Evolutionary conservation across 1,284 basidiomycete genomes (phyloP), one percentile per base, ranked within the genome.

Genomic region (Prillingera fragicola): DNA sequence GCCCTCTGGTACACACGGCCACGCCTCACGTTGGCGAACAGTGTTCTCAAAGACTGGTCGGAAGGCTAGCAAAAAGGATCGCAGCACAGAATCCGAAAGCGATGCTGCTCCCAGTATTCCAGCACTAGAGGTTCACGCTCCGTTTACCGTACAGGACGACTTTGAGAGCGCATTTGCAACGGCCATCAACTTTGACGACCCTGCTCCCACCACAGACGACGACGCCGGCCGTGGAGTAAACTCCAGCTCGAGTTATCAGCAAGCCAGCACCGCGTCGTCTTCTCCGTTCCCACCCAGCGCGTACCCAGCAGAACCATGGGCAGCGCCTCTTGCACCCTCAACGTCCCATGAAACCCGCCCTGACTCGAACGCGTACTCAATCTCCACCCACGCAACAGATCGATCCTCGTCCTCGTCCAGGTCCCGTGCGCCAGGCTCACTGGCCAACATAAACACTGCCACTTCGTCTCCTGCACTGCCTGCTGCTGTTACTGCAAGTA

Each of bases 351-450:
- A 48, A 6, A 37, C 35, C 15, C 45, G 52, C 12, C 45, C 52
- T 8, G 13, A 42, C 25, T 50, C 48, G n/a, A 45, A 48, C 35
- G 42, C 51, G 9, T 54, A 50, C 43, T 54, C 52, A 8, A 39
- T 45, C 6, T 54, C 52, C 3, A 48, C 43, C 13, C 45, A 48
- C 14, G 38, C 28, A 15, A 50, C 48, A 6, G 52, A 50, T 26
- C 45, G 52, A 17, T 50, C 52, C 2, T 54, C 52, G 8, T 42
- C 48, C 0, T 54, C 52, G 21, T 54, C 52, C 7, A 42, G 48
- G 21, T 50, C 48, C 5, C 43, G 41, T 8, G 25, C 32, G 8
- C 46, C 33, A 1, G 38, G 22, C 2, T 23, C 51, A 7, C 32
- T 38, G 9, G 19, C 14, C 25, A 38, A 15, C 15, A 38, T 24